These are phyloP conservation scores for Microsporum canis DNA, from an alignment of 2,329 filamentous ascomycete species.

Conservation along the genomic window DNA sequence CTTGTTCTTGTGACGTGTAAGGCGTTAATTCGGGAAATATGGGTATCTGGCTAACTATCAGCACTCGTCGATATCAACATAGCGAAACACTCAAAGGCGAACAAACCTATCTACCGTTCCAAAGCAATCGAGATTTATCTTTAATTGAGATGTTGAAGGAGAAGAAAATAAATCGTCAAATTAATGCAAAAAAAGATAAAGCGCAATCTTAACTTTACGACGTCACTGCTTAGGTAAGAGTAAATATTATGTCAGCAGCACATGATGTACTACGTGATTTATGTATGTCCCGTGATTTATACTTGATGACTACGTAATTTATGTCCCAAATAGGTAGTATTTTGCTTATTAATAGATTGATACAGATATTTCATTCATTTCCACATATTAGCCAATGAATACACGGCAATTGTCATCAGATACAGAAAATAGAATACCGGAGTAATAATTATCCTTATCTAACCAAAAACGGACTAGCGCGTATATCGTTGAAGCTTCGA, in stretches of 20 bases:
- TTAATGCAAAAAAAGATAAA: not conserved
- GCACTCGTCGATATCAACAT: not conserved
- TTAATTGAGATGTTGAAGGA: not conserved
- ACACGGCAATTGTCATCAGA: not conserved
- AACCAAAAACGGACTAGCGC: not conserved
- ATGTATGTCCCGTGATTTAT: not conserved
- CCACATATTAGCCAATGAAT: not conserved
- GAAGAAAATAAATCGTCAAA: not conserved
- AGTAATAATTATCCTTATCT: not conserved
- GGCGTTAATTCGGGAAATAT: not conserved
- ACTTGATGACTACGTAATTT: not conserved
- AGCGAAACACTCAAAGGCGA: no score
- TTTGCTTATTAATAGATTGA: not conserved
- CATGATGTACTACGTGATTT: not conserved
- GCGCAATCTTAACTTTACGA: conserved; percentile 1
- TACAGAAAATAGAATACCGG: not conserved
- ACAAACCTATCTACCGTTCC: not conserved
- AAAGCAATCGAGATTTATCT: not conserved
- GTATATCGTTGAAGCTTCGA: not conserved
- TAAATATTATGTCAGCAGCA: not conserved
- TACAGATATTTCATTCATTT: not conserved
- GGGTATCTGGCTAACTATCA: not conserved
- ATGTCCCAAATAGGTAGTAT: not conserved
- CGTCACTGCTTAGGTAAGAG: conserved; percentile 1
- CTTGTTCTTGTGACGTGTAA: conserved; percentile 2